Evolutionary conservation across 495 filamentous ascomycete genomes (phyloP).

Genomic region (Xylaria longipes): DNA sequence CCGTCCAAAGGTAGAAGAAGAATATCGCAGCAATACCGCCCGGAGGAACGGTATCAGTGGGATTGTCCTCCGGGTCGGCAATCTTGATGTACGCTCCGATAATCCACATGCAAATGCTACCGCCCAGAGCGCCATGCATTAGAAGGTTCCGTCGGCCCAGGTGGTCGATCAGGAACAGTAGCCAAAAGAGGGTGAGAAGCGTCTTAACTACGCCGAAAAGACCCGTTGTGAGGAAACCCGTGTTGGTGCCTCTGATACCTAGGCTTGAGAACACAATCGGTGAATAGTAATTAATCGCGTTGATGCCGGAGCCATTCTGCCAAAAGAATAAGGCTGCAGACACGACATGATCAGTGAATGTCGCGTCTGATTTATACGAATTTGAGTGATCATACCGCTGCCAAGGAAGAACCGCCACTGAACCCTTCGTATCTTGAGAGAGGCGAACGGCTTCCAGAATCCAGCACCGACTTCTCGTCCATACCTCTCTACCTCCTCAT

Average conservation of each 20-base stretch:
- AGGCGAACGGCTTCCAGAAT: slow-evolving; percentile 72
- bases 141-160: slow-evolving; percentile 59
- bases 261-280: slow-evolving; percentile 58
- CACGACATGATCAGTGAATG: not conserved
- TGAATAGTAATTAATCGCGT: slow-evolving; percentile 61
- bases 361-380: not conserved
- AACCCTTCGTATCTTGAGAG: slow-evolving; percentile 55
- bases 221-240: slow-evolving; percentile 55
- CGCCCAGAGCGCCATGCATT: slow-evolving; percentile 61
- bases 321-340: slow-evolving; percentile 53
- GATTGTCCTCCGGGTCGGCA: slow-evolving; percentile 55
- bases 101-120: slow-evolving; percentile 64
- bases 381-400: slow-evolving; percentile 45
- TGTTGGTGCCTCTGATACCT: slow-evolving; percentile 53
- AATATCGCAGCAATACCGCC: slow-evolving; percentile 74
- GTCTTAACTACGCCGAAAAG: slow-evolving; percentile 60
- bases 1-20: slow-evolving; percentile 83
- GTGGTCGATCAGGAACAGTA: slow-evolving; percentile 61
- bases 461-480: slow-evolving; percentile 61
- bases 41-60: slow-evolving; percentile 48
- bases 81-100: slow-evolving; percentile 61
- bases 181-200: slow-evolving; percentile 63
- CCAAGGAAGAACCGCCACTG: slow-evolving; percentile 71
- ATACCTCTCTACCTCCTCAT: slow-evolving; percentile 55
- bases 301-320: slow-evolving; percentile 53